Evolutionary conservation across 306 rosid species (phyloP).

Genomic region (Chamaecrista fasciculata): DNA sequence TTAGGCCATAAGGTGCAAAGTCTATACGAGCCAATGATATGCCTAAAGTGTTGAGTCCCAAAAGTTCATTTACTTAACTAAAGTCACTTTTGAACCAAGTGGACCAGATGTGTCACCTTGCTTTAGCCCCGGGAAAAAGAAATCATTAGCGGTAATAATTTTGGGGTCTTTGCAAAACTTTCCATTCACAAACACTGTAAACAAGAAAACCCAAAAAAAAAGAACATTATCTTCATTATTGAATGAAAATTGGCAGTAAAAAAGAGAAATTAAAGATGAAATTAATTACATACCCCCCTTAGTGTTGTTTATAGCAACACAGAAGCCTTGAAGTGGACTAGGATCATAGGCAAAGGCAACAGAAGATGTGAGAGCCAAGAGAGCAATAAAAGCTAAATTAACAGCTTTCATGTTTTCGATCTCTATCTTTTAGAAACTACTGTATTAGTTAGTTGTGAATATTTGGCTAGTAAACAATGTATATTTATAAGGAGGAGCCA

Average conservation of each 20-base stretch:
- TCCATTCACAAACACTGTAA: constrained; percentile 42
- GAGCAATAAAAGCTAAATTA: neutral
- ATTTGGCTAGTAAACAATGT: neutral
- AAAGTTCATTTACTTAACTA: neutral
- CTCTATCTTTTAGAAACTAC: neutral
- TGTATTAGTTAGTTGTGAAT: neutral
- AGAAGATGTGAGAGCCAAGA: neutral
- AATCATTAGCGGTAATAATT: constrained; percentile 25
- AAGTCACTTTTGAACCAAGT: constrained; percentile 4
- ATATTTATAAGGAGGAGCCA: neutral
- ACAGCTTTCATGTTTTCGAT: neutral
- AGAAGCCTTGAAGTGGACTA: constrained; percentile 31
- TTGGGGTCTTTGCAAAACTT: constrained; percentile 42
- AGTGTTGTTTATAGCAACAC: constrained; percentile 16
- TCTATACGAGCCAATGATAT: constrained; percentile 25
- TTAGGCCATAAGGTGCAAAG: constrained; percentile 19
- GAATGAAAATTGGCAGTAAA: no score
- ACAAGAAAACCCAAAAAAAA: no score
- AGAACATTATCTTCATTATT: no score
- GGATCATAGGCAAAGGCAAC: constrained; percentile 39
- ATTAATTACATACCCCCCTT: neutral
- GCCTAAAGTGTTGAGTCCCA: constrained; percentile 25
- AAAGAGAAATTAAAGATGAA: neutral
- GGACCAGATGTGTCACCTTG: constrained; percentile 1
- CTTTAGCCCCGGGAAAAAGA: constrained; percentile 17